Percentiles rank a stretch among this genome's conserved stretches.
These are phyloP conservation scores for Chaetomium globosum DNA, from an alignment of 2,329 filamentous ascomycete genomes.

Conservation along the genomic window DNA sequence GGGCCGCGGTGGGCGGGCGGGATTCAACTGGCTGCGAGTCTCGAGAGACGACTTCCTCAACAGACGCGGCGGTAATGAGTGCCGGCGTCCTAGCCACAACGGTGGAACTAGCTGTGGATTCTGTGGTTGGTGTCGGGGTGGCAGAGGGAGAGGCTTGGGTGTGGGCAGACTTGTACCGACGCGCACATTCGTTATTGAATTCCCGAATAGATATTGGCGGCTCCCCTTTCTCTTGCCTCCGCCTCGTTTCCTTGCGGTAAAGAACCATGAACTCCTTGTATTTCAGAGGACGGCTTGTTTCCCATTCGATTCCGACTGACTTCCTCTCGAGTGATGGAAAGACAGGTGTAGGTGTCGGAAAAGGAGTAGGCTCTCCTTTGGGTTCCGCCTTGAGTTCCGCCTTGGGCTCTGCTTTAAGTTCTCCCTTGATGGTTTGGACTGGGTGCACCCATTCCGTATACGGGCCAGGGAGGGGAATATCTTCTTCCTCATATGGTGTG, in stretches of 20 bases:
- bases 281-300: conserved; percentile 29
- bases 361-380: conserved; percentile 26
- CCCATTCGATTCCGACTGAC: conserved; percentile 28
- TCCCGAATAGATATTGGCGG: conserved; percentile 28
- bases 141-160: conserved; percentile 6
- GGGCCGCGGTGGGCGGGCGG: conserved; percentile 31
- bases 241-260: conserved; percentile 29
- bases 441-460: conserved; percentile 35
- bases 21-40: conserved; percentile 31
- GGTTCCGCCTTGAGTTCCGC: too few relatives aligned
- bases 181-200: conserved; percentile 33
- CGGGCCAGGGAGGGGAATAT: conserved; percentile 32
- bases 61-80: neutral
- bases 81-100: neutral
- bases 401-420: neutral
- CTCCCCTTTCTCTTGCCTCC: conserved; percentile 27
- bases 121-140: conserved; percentile 3
- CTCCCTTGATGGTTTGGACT: conserved; percentile 12
- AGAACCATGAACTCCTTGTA: conserved; percentile 29
- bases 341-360: conserved; percentile 22
- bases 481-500: conserved; percentile 35
- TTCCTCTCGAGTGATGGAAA: conserved; percentile 12
- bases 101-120: conserved; percentile 1
- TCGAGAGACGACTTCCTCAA: conserved; percentile 20
- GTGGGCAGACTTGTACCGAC: conserved; percentile 27